Evolutionary conservation across 768 basidiomycete species (phyloP).

Genomic region (Amanita pseudoporphyria): DNA sequence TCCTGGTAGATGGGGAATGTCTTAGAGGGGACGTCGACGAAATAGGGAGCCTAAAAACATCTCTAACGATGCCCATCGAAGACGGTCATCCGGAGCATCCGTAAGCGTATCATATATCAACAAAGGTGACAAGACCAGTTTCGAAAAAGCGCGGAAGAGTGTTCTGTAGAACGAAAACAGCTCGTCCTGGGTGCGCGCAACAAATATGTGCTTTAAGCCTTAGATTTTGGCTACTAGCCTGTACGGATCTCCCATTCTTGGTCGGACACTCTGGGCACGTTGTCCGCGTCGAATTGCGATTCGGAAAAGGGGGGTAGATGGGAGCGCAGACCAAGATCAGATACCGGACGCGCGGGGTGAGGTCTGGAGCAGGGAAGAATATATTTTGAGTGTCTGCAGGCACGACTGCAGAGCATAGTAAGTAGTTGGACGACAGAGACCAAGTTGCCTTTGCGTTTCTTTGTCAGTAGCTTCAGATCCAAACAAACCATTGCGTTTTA

Average conservation of each 20-base stretch:
- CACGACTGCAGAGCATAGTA: conserved; percentile 15
- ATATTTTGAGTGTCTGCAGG: neutral
- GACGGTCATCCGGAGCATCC: conserved; percentile 21
- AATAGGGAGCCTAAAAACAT: neutral
- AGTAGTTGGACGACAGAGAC: conserved; percentile 15
- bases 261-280: no score
- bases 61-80: conserved; percentile 1
- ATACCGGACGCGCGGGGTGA: conserved; percentile 7
- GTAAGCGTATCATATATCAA: conserved; percentile 43
- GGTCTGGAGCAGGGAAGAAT: no score
- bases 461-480: no score
- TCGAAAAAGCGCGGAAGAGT: no score
- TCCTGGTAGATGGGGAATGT: no score
- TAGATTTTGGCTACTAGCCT: conserved; percentile 28
- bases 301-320: conserved; percentile 23
- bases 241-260: no score
- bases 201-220: neutral
- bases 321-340: conserved; percentile 27
- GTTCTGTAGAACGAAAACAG: conserved; percentile 54
- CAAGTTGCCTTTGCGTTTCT: no score
- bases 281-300: no score
- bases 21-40: no score
- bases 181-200: conserved; percentile 41
- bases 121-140: conserved; percentile 49
- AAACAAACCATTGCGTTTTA: no score